phyloP scores from a whole-genome alignment of 2,329 filamentous ascomycete genomes.

The Penicillium olsonii region DNA sequence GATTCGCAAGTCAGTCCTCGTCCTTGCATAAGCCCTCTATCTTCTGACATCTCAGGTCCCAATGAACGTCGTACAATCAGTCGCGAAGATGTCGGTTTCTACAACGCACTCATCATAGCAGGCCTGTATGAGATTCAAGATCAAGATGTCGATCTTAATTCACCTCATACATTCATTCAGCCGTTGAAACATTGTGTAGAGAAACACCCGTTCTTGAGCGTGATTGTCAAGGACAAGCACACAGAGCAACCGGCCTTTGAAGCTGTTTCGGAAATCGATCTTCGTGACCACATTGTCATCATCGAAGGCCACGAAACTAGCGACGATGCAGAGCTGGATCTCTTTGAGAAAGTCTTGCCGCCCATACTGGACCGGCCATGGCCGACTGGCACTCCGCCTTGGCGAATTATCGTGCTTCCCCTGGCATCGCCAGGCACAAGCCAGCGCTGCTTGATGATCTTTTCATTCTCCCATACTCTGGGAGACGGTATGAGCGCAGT shows the following conservation, averaged over 20 bases:
- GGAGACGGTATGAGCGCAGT: conserved; percentile 47
- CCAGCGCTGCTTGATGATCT: conserved; percentile 37
- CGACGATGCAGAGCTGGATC: not conserved
- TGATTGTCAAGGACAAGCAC: conserved; percentile 37
- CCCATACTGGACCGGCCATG: conserved; percentile 38
- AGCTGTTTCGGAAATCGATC: conserved; percentile 32
- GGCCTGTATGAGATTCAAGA: conserved; percentile 33
- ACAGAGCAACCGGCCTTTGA: conserved; percentile 42
- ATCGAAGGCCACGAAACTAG: conserved; percentile 7
- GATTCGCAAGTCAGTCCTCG: not conserved
- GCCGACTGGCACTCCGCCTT: conserved; percentile 36
- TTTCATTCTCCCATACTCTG: conserved; percentile 47
- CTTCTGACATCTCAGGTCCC: too few species aligned
- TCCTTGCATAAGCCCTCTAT: too few species aligned
- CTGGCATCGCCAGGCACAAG: not conserved
- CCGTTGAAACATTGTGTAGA: conserved; percentile 42
- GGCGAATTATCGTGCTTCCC: conserved; percentile 43
- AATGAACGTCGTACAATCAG: conserved; percentile 45
- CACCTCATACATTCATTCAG: conserved; percentile 28
- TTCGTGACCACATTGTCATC: conserved; percentile 43
- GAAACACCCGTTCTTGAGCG: conserved; percentile 41
- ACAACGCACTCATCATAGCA: conserved; percentile 41
- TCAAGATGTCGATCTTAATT: conserved; percentile 14
- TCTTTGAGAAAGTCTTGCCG: conserved; percentile 28
- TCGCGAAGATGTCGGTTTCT: conserved; percentile 43